These are phyloP conservation scores for Myxozyma melibiosi DNA, from an alignment of 805 yeast genomes.

Conservation along the genomic window DNA sequence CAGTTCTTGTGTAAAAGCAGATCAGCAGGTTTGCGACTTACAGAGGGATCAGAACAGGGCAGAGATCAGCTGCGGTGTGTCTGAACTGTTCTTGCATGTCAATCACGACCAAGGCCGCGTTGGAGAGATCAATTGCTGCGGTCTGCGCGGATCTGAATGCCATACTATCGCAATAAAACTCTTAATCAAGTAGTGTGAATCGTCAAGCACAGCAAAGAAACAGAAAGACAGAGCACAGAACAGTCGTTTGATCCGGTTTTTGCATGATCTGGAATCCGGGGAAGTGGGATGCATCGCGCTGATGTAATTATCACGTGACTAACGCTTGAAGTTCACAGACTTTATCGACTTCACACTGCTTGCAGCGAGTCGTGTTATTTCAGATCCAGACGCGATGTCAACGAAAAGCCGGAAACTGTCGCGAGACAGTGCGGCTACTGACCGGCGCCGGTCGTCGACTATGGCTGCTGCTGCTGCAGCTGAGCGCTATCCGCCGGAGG, in stretches of 20 bases:
- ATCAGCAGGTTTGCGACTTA: background rate
- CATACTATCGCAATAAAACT: background rate
- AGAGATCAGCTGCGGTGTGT: slow-evolving; percentile 8
- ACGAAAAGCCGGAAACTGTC: slow-evolving; percentile 6
- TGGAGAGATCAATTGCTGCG: slow-evolving; percentile 9
- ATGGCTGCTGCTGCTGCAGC: background rate
- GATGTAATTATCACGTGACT: no score
- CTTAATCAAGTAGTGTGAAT: background rate
- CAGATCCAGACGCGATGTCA: no score
- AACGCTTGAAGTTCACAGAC: no score
- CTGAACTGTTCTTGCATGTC: slow-evolving; percentile 31
- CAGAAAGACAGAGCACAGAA: no score
- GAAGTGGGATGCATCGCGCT: no score
- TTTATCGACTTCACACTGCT: no score
- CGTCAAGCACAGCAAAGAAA: no score
- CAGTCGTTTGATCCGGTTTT: no score
- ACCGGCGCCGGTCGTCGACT: slow-evolving; percentile 5
- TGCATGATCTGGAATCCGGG: no score
- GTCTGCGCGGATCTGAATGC: slow-evolving; percentile 19
- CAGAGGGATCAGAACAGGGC: slow-evolving; percentile 19
- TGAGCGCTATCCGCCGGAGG: background rate
- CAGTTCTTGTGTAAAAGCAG: no score
- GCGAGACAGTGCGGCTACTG: slow-evolving; percentile 5
- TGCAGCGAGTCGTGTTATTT: no score
- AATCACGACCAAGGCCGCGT: slow-evolving; percentile 24